Evolutionary conservation across 2,329 filamentous ascomycete genomes (phyloP).

Genomic region (Cladorrhinum sp.): DNA sequence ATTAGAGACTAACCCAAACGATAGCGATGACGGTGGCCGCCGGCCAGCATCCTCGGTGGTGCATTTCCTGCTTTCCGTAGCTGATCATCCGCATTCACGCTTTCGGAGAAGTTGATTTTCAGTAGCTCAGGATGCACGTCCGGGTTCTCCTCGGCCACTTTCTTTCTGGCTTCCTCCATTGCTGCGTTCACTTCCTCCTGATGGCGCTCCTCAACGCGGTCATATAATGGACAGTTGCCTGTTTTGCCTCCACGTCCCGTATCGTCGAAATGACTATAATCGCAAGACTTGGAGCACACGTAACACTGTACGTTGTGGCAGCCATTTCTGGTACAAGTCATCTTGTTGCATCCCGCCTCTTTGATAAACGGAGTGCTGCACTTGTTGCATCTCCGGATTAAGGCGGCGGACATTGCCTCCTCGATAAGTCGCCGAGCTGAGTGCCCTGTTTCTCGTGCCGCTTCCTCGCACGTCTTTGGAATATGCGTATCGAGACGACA

Average conservation of each 20-base stretch:
- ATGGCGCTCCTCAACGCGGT: conserved; percentile 59
- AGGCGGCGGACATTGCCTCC: conserved; percentile 77
- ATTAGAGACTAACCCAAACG: neutral
- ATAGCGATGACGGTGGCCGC: neutral
- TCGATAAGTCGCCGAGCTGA: conserved; percentile 67
- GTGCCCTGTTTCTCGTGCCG: conserved; percentile 56
- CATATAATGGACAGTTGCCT: conserved; percentile 66
- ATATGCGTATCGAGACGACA: conserved; percentile 69
- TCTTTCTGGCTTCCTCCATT: conserved; percentile 54
- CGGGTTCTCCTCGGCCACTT: conserved; percentile 58
- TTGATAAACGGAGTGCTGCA: conserved; percentile 77
- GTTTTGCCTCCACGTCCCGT: conserved; percentile 41
- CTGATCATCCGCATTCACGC: conserved; percentile 44
- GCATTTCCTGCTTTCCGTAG: conserved; percentile 21
- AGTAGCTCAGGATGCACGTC: conserved; percentile 56
- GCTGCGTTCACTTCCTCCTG: conserved; percentile 61
- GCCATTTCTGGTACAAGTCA: conserved; percentile 60
- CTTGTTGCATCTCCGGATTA: conserved; percentile 73
- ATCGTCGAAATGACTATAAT: conserved; percentile 71
- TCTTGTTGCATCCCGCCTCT: conserved; percentile 77
- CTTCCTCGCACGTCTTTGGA: conserved; percentile 69
- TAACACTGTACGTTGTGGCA: conserved; percentile 62
- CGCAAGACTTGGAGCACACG: conserved; percentile 64
- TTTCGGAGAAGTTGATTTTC: conserved; percentile 56
- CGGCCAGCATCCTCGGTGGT: neutral